Evolutionary conservation across 345 rosid genomes (phyloP).

Genomic region (Cardamine occulta): DNA sequence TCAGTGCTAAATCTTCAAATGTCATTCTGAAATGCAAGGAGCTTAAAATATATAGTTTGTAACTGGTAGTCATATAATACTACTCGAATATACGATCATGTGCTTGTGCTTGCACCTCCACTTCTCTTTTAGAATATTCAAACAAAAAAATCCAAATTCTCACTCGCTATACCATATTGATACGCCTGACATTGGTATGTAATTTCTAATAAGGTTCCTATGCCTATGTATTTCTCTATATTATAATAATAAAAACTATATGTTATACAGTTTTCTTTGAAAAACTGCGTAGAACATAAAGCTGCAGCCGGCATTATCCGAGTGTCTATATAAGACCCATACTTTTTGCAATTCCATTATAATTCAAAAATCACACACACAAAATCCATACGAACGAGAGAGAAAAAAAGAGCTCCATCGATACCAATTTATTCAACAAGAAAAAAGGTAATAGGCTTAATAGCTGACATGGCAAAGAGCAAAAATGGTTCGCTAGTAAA

Average conservation of each 20-base stretch:
- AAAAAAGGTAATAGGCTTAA: background rate
- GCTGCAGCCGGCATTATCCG: constrained; percentile 34
- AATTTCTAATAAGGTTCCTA: constrained; percentile 33
- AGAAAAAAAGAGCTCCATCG: background rate
- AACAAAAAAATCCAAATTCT: background rate
- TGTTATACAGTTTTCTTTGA: constrained; percentile 36
- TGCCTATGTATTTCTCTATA: constrained; percentile 3
- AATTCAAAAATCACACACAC: constrained; percentile 1
- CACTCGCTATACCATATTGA: constrained; percentile 36
- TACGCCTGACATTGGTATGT: constrained; percentile 33
- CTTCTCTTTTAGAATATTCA: constrained; percentile 7
- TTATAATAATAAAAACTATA: constrained; percentile 18
- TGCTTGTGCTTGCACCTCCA: constrained; percentile 28
- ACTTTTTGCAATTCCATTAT: constrained; percentile 8
- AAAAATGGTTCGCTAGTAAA: constrained; percentile 50
- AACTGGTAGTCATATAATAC: background rate
- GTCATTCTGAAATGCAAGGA: background rate
- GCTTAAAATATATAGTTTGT: background rate
- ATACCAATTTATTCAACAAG: constrained; percentile 7
- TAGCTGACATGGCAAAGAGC: constrained; percentile 40
- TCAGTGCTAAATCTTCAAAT: background rate
- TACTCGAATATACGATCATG: constrained; percentile 16
- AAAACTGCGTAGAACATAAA: background rate
- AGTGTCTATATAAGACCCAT: constrained; percentile 38
- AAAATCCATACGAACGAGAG: background rate